Percentiles rank a stretch among this genome's conserved stretches.
These are phyloP conservation scores for Entomortierella lignicola DNA, from an alignment of 192 early-diverging fungal species.

Conservation along the genomic window DNA sequence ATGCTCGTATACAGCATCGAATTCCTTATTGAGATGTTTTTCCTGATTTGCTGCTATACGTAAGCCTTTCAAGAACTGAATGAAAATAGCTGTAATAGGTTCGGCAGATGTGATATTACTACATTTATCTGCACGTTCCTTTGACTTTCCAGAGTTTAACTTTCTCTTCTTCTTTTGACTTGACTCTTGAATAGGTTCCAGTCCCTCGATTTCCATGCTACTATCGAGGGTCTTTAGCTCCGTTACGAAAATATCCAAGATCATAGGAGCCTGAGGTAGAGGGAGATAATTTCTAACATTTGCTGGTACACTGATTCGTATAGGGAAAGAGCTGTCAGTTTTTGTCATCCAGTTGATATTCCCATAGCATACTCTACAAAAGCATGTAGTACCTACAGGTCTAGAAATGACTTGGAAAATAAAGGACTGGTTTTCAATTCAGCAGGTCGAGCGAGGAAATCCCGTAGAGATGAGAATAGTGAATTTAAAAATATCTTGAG, in stretches of 20 bases:
- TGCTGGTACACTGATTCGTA: conserved; percentile 29
- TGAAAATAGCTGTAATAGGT: conserved; percentile 18
- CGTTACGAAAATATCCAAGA: conserved; percentile 34
- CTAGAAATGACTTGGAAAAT: conserved; percentile 32
- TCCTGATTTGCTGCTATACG: conserved; percentile 43
- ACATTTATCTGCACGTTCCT: not conserved
- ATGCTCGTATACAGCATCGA: conserved; percentile 18
- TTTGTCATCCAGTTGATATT: too few species aligned
- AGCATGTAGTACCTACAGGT: conserved; percentile 19
- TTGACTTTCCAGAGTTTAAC: conserved; percentile 36
- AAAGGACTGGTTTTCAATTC: conserved; percentile 22
- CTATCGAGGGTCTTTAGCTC: conserved; percentile 31
- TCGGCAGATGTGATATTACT: conserved; percentile 15
- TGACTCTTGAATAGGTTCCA: conserved; percentile 15
- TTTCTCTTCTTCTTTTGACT: conserved; percentile 41
- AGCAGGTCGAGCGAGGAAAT: not conserved
- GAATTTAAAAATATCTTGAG: conserved; percentile 37
- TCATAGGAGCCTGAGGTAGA: conserved; percentile 32
- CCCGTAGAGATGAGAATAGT: conserved; percentile 17
- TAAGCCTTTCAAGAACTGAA: conserved; percentile 45
- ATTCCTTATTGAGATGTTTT: conserved; percentile 48
- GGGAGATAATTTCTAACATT: conserved; percentile 39
- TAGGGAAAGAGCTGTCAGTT: too few species aligned
- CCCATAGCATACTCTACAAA: not conserved
- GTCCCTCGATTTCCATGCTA: conserved; percentile 23